phyloP scores from a whole-genome alignment of 768 basidiomycete species.

The Leccinum subtestaceum region DNA sequence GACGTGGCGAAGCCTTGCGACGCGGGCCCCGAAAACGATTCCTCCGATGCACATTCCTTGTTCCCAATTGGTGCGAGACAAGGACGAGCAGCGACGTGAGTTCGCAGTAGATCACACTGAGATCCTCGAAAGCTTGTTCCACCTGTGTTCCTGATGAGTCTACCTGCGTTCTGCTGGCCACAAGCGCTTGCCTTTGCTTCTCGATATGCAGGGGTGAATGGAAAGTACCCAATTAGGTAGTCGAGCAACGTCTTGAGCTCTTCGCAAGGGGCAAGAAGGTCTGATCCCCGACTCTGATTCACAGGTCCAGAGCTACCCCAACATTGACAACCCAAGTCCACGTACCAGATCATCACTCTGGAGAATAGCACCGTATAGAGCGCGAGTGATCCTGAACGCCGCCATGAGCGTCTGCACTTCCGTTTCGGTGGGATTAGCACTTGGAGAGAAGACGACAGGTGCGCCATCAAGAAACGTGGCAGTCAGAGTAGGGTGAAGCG shows the following conservation, averaged over 20 bases:
- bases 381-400: slow-evolving; percentile 54
- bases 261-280: slow-evolving; percentile 33
- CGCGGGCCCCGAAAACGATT: slow-evolving; percentile 10
- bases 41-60: slow-evolving; percentile 5
- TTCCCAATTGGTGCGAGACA: slow-evolving; percentile 20
- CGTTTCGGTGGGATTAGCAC: slow-evolving; percentile 52
- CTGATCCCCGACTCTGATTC: slow-evolving; percentile 27
- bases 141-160: slow-evolving; percentile 39
- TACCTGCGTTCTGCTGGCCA: neutral
- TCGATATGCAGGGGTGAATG: slow-evolving; percentile 54
- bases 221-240: slow-evolving; percentile 84
- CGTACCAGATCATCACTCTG: slow-evolving; percentile 41
- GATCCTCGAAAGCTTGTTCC: slow-evolving; percentile 63
- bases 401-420: slow-evolving; percentile 60
- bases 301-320: slow-evolving; percentile 5
- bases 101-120: slow-evolving; percentile 79
- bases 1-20: slow-evolving; percentile 19
- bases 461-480: slow-evolving; percentile 87
- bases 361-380: slow-evolving; percentile 57
- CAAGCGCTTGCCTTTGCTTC: slow-evolving; percentile 51
- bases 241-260: slow-evolving; percentile 60
- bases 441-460: slow-evolving; percentile 75
- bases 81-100: slow-evolving; percentile 63
- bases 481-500: slow-evolving; percentile 75
- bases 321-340: slow-evolving; percentile 1